phyloP scores from a whole-genome alignment of 2,329 filamentous ascomycete species.

The Fusarium anguioides region DNA sequence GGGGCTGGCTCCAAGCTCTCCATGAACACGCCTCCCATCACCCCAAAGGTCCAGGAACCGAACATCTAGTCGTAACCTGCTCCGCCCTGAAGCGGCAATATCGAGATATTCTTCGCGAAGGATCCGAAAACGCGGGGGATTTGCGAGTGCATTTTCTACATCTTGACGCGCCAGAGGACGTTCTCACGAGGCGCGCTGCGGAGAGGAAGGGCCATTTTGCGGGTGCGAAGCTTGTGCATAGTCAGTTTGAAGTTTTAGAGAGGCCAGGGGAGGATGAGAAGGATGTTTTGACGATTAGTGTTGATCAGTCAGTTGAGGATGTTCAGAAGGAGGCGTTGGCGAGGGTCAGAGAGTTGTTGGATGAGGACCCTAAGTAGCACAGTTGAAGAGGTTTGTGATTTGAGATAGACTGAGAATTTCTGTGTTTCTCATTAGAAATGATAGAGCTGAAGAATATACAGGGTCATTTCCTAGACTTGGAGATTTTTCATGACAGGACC shows the following conservation, averaged over 20 bases:
- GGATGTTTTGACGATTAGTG: slow-evolving; percentile 19
- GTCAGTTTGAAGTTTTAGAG: slow-evolving; percentile 21
- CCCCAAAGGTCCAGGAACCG: slow-evolving; percentile 21
- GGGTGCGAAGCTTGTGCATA: slow-evolving; percentile 9
- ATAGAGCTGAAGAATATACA: too few relatives aligned
- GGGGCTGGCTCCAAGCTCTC: slow-evolving; percentile 11
- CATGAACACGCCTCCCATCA: slow-evolving; percentile 18
- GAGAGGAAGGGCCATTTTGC: slow-evolving; percentile 25
- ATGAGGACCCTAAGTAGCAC: slow-evolving; percentile 12
- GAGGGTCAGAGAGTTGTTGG: slow-evolving; percentile 6
- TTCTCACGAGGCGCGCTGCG: slow-evolving; percentile 11
- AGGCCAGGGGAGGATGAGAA: background rate
- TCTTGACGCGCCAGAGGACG: slow-evolving; percentile 27
- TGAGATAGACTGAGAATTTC: too few relatives aligned
- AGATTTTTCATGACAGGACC: too few relatives aligned
- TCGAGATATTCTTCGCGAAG: slow-evolving; percentile 21
- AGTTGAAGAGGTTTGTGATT: too few relatives aligned
- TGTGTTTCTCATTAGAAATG: too few relatives aligned
- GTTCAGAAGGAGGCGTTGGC: slow-evolving; percentile 23
- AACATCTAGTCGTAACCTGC: slow-evolving; percentile 30
- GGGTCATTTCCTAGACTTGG: too few relatives aligned
- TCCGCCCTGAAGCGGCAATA: slow-evolving; percentile 28
- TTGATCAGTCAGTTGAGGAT: slow-evolving; percentile 17
- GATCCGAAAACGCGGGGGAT: slow-evolving; percentile 18
- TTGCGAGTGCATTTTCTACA: slow-evolving; percentile 24